A percentile compares a stretch with the other conserved stretches of the same genome.
phyloP scores from a whole-genome alignment of 257 asterid genomes.

The Penstemon davidsonii region DNA sequence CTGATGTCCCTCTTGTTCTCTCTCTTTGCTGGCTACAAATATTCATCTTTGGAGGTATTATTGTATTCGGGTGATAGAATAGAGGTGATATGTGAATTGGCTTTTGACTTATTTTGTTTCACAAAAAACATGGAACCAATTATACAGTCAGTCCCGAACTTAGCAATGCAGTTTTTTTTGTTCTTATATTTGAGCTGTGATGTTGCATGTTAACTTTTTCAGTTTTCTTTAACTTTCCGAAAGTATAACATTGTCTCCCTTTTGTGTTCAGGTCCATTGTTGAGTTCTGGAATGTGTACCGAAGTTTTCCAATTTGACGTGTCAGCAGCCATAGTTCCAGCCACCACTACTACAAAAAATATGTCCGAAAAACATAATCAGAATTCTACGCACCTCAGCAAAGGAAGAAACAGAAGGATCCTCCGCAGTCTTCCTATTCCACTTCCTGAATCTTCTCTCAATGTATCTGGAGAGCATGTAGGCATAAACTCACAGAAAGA shows the following conservation, averaged over 20 bases:
- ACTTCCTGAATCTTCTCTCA: slow-evolving; percentile 57
- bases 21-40: neutral
- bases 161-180: no score
- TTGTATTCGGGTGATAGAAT: no score
- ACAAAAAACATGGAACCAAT: no score
- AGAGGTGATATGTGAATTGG: no score
- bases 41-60: no score
- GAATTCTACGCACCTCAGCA: slow-evolving; percentile 47
- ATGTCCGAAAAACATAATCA: slow-evolving; percentile 39
- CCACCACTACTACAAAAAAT: slow-evolving; percentile 42
- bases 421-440: slow-evolving; percentile 54
- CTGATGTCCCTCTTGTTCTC: neutral
- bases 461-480: slow-evolving; percentile 48
- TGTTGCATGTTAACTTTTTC: neutral
- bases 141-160: no score
- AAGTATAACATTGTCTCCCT: slow-evolving; percentile 7
- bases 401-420: slow-evolving; percentile 69
- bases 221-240: slow-evolving; percentile 15
- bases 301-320: slow-evolving; percentile 87
- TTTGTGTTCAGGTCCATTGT: slow-evolving; percentile 65
- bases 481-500: slow-evolving; percentile 44
- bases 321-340: slow-evolving; percentile 67
- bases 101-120: no score
- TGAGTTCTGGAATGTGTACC: slow-evolving; percentile 84
- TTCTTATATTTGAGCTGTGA: no score